Evolutionary conservation across 768 basidiomycete species (phyloP).

Genomic region (Lactarius indigo): DNA sequence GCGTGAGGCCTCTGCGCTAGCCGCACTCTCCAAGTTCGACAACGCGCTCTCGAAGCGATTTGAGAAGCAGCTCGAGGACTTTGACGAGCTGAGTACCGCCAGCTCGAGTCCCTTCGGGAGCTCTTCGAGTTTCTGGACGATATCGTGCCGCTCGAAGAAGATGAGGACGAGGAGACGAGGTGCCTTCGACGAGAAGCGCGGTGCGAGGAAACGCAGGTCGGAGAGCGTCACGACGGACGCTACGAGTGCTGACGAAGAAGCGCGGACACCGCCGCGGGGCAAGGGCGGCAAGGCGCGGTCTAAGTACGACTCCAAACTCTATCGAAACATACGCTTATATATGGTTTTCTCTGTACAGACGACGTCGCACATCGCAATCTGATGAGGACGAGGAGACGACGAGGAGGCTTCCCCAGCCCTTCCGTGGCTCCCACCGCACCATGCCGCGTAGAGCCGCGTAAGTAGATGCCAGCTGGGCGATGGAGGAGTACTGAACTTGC

Average conservation of each 20-base stretch:
- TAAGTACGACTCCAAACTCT: constrained; percentile 28
- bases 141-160: constrained; percentile 64
- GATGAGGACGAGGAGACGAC: constrained; percentile 39
- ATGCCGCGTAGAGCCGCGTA: constrained; percentile 61
- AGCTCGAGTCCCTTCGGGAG: constrained; percentile 57
- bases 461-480: constrained; percentile 32
- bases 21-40: constrained; percentile 72
- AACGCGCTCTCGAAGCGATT: constrained; percentile 64
- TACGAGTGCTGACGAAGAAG: constrained; percentile 34
- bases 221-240: constrained; percentile 49
- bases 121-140: constrained; percentile 71
- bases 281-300: constrained; percentile 36
- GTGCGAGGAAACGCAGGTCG: constrained; percentile 52
- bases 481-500: constrained; percentile 34
- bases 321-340: not conserved
- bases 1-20: constrained; percentile 56
- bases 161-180: constrained; percentile 41
- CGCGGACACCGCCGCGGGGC: constrained; percentile 27
- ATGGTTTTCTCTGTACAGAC: constrained; percentile 34
- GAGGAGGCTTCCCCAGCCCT: constrained; percentile 36
- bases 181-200: constrained; percentile 35
- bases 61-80: constrained; percentile 62
- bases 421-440: constrained; percentile 44
- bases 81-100: constrained; percentile 69
- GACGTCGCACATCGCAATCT: constrained; percentile 52